Base-by-base conservation (phyloP, 106 monocot genomes). In the Allium fistulosum region DNA sequence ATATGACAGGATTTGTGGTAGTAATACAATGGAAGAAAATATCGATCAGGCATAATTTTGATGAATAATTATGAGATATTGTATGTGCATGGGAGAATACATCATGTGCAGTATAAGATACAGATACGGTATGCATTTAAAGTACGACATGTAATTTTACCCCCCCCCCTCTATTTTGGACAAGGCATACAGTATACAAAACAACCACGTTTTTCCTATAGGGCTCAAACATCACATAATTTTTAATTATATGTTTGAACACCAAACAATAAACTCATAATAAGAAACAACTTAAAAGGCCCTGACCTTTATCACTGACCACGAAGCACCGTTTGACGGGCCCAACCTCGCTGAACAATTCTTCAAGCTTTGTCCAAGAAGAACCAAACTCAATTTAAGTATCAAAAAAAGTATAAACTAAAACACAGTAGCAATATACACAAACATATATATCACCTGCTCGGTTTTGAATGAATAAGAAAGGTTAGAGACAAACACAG, bases 291-390 rank as follows among this genome's bases (percentile, higher is more conserved):
- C 37, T 37, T 37, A 37, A 37, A 37, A 37, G 37, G 5, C 37
- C 6, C 69, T 70, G 49, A 97, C 96, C 92, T 61, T 89, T 88
- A 1, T 81, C 17, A 7, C 78, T 49, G 11, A 97, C 92, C 77
- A 92, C 69, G 49, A 97, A 97, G 82, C 92, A 84, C 57, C 88
- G 92, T 70, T 92, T 63, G 48, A 97, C 88, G 0, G 96, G 92
- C 4, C 88, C 96, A 2, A 97, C 88, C n/a, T 97, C 96, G 53
- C 88, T 89, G 62, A 97, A 97, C 47, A 70, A 66, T 13, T 63
- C 73, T 75, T 92, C 84, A 46, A 97, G 79, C 96, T 91, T 46
- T 48, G 17, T 17, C 10, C 51, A 51, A 71, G 50, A 22, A 67
- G 14, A 13, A 67, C 72, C 3, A 48, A 69, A 66, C 10, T 26